Conservation (phyloP, 192 early-diverging fungal species). For the Chytriomyces sp. region DNA sequence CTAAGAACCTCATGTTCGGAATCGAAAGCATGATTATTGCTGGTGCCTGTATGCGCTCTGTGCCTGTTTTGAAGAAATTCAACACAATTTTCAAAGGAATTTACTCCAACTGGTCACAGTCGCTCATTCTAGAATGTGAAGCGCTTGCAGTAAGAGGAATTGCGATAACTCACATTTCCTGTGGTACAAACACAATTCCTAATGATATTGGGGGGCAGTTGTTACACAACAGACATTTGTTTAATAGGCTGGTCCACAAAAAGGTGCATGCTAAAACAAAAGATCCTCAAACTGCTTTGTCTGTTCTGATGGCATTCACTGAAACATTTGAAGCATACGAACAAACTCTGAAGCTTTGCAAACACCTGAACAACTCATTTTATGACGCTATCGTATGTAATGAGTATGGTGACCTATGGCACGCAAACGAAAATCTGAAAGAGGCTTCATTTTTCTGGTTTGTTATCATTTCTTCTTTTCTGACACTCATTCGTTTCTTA, state of each 20-base stretch:
- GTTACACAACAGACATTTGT: neutral
- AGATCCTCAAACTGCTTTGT: neutral
- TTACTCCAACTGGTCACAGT: neutral
- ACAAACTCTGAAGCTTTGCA: neutral
- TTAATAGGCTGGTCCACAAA: neutral
- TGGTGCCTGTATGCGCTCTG: neutral
- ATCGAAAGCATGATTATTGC: constrained; percentile 15
- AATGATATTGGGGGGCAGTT: neutral
- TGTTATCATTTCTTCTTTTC: neutral
- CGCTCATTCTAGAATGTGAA: neutral
- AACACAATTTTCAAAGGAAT: constrained; percentile 8
- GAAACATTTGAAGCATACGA: constrained; percentile 22
- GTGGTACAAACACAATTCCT: too few relatives aligned
- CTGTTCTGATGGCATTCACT: neutral
- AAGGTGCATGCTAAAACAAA: neutral
- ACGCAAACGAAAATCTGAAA: constrained; percentile 9
- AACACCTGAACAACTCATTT: neutral
- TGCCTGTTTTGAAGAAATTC: neutral
- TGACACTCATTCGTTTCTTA: neutral
- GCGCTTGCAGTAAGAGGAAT: neutral
- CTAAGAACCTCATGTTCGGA: neutral
- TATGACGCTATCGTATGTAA: neutral
- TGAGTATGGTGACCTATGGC: constrained; percentile 29
- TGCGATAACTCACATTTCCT: neutral
- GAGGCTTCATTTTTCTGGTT: constrained; percentile 15